These are phyloP conservation scores for Arctium lappa DNA, from an alignment of 129 eudicot genomes.

Conservation along the genomic window DNA sequence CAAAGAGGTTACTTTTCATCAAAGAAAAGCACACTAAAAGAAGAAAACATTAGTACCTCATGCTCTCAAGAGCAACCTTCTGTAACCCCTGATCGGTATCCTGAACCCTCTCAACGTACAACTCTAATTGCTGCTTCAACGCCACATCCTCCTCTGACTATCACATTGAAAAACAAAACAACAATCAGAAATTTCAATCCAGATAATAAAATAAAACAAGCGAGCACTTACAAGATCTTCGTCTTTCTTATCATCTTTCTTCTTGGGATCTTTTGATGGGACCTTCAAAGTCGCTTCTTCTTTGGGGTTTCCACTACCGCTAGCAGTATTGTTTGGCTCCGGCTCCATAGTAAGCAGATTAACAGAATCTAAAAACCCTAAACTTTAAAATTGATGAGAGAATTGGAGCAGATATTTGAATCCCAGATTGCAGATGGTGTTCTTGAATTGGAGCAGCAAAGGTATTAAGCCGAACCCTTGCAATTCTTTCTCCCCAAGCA, in stretches of 20 bases:
- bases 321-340: conserved; percentile 36
- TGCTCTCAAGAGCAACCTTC: conserved; percentile 86
- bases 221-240: conserved; percentile 72
- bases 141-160: conserved; percentile 97
- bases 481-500: conserved; percentile 23
- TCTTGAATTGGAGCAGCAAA: conserved; percentile 1
- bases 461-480: conserved; percentile 20
- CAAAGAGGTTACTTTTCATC: background rate
- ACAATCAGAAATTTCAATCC: background rate
- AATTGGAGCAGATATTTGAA: background rate
- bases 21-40: background rate
- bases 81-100: conserved; percentile 79
- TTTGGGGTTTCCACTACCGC: conserved; percentile 34
- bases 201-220: background rate
- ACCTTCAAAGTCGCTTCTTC: conserved; percentile 50
- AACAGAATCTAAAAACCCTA: conserved; percentile 24
- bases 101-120: conserved; percentile 87
- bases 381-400: background rate
- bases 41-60: conserved; percentile 49
- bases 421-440: conserved; percentile 1
- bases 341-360: conserved; percentile 41
- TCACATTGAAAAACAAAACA: background rate
- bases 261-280: conserved; percentile 68
- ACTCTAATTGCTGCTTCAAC: conserved; percentile 84
- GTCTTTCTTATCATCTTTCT: conserved; percentile 90